Percentiles rank a stretch among this genome's conserved stretches.
Conservation (phyloP, 2,329 filamentous ascomycete species). For the Rasamsonia emersonii region DNA sequence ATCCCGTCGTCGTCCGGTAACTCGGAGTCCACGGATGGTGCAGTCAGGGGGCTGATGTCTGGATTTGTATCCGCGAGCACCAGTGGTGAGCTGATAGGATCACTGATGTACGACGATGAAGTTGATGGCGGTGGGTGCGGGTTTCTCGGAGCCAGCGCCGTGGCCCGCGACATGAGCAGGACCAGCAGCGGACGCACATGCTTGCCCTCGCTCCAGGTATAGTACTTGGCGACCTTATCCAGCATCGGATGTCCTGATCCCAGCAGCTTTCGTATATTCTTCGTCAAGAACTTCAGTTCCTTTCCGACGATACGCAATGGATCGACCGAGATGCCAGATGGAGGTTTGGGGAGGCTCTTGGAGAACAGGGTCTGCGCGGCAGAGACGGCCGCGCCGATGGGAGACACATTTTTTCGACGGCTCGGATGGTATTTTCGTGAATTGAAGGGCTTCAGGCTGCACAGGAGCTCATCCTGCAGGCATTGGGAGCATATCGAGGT, state of each 20-base stretch:
- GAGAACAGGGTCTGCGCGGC: slow-evolving; percentile 44
- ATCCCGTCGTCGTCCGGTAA: slow-evolving; percentile 51
- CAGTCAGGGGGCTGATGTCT: slow-evolving; percentile 47
- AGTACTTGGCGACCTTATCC: slow-evolving; percentile 95
- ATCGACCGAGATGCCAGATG: slow-evolving; percentile 63
- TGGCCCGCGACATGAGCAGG: slow-evolving; percentile 91
- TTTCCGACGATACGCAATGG: slow-evolving; percentile 85
- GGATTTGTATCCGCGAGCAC: slow-evolving; percentile 80
- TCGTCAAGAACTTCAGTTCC: slow-evolving; percentile 92
- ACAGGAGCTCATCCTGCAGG: slow-evolving; percentile 27
- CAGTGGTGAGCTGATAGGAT: slow-evolving; percentile 49
- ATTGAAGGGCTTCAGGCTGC: slow-evolving; percentile 16
- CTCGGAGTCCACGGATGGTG: slow-evolving; percentile 30
- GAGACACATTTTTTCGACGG: slow-evolving; percentile 30
- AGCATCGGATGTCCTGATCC: slow-evolving; percentile 91
- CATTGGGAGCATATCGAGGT: slow-evolving; percentile 34
- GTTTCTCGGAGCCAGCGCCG: slow-evolving; percentile 64
- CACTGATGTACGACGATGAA: slow-evolving; percentile 42
- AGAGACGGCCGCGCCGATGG: slow-evolving; percentile 39
- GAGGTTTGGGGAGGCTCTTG: slow-evolving; percentile 32
- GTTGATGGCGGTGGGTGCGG: slow-evolving; percentile 32
- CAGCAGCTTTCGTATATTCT: slow-evolving; percentile 86
- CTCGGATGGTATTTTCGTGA: slow-evolving; percentile 32
- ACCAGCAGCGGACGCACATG: slow-evolving; percentile 92
- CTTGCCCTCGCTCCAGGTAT: slow-evolving; percentile 93